phyloP scores from a whole-genome alignment of 2,329 filamentous ascomycete genomes.

The Aureobasidium sp. region DNA sequence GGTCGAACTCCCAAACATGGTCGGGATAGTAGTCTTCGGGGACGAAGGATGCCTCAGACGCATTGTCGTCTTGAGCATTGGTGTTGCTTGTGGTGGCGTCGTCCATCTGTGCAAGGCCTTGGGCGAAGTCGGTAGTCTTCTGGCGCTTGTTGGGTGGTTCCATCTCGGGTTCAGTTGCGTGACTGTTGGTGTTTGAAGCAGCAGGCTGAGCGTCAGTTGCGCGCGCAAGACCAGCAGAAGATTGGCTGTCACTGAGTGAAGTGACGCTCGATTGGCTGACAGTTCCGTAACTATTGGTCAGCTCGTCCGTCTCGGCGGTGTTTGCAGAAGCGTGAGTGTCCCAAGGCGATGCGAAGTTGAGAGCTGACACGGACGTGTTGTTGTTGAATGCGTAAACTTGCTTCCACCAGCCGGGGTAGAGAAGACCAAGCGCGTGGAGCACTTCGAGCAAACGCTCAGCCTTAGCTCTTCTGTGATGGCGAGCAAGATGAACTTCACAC shows the following conservation, averaged over 20 bases:
- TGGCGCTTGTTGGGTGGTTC: background rate
- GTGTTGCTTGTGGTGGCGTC: background rate
- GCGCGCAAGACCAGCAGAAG: too few relatives aligned
- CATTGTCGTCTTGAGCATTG: background rate
- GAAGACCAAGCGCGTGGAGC: background rate
- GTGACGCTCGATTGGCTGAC: background rate
- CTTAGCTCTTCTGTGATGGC: background rate
- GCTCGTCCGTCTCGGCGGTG: background rate
- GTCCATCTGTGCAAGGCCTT: background rate
- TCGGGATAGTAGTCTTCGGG: background rate
- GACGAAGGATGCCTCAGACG: background rate
- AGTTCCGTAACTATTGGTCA: background rate
- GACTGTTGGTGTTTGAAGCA: background rate
- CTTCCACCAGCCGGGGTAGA: conserved; percentile 7
- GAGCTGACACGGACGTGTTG: background rate
- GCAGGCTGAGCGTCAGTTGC: background rate
- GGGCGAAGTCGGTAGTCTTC: background rate
- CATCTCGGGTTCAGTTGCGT: background rate
- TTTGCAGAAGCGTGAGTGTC: background rate
- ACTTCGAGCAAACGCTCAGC: background rate
- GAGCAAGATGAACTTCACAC: background rate
- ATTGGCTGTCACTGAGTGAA: background rate
- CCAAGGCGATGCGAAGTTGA: background rate
- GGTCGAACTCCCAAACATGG: background rate
- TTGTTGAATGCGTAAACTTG: background rate